These are phyloP conservation scores for Salix viminalis DNA, from an alignment of 345 rosid genomes.

Conservation along the genomic window DNA sequence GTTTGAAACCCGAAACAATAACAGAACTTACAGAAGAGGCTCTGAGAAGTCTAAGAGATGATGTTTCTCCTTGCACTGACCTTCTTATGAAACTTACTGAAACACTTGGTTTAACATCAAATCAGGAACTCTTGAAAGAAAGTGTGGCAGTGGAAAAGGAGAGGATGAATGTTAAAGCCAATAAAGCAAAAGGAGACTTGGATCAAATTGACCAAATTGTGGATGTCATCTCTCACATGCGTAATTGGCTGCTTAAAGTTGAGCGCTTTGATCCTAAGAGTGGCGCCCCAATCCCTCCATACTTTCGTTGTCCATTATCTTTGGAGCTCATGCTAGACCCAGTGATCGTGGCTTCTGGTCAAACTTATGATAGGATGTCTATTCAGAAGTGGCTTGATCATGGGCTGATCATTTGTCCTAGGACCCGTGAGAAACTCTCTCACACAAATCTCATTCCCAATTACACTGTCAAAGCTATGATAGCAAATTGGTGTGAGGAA, in stretches of 20 bases:
- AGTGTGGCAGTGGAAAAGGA: slow-evolving; percentile 79
- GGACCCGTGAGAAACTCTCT: slow-evolving; percentile 56
- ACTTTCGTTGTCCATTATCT: slow-evolving; percentile 82
- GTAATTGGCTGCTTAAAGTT: slow-evolving; percentile 57
- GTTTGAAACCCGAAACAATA: slow-evolving; percentile 45
- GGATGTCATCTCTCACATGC: slow-evolving; percentile 56
- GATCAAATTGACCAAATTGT: slow-evolving; percentile 44
- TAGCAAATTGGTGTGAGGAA: slow-evolving; percentile 72
- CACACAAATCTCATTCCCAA: slow-evolving; percentile 85
- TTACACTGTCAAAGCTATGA: slow-evolving; percentile 89
- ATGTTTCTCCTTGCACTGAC: slow-evolving; percentile 39
- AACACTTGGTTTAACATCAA: slow-evolving; percentile 52
- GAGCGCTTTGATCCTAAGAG: slow-evolving; percentile 50
- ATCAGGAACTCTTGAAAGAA: slow-evolving; percentile 68
- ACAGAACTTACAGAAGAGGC: slow-evolving; percentile 47
- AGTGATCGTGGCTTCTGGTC: slow-evolving; percentile 90
- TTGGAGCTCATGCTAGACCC: slow-evolving; percentile 91
- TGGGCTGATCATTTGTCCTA: slow-evolving; percentile 80
- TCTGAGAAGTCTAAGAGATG: slow-evolving; percentile 46
- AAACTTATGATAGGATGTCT: slow-evolving; percentile 82
- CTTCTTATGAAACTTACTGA: slow-evolving; percentile 49
- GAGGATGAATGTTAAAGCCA: slow-evolving; percentile 41
- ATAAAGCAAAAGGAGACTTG: slow-evolving; percentile 32
- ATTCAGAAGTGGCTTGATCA: slow-evolving; percentile 86
- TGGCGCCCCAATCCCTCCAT: slow-evolving; percentile 64